Evolutionary conservation across 805 yeast genomes (phyloP).

Genomic region (Peterozyma toletana): DNA sequence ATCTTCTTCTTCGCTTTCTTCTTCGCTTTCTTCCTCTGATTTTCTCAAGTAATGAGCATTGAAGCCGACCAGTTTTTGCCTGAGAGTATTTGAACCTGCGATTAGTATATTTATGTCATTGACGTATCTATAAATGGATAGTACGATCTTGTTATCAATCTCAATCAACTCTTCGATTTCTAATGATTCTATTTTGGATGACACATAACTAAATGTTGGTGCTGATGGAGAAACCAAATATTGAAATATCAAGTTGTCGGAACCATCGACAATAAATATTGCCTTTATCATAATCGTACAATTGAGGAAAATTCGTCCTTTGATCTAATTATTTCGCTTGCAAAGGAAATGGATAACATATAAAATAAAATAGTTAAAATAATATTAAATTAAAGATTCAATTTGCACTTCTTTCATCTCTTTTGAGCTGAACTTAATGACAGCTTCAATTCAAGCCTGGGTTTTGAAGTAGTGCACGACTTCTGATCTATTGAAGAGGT

Average conservation of each 20-base stretch:
- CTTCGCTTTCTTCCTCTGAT: background rate
- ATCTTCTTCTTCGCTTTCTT: conserved; percentile 9
- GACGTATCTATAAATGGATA: no score
- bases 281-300: conserved; percentile 24
- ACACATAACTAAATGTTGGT: conserved; percentile 20
- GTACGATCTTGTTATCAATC: no score
- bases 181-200: conserved; percentile 13
- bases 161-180: conserved; percentile 5
- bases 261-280: conserved; percentile 19
- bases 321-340: background rate
- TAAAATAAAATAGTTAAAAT: no score
- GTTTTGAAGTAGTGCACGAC: no score
- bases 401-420: background rate
- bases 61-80: conserved; percentile 2
- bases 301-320: no score
- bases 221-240: conserved; percentile 15
- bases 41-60: background rate
- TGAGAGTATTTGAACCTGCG: background rate
- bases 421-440: background rate
- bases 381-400: background rate
- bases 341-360: no score
- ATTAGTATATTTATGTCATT: conserved; percentile 1
- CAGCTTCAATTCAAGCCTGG: no score
- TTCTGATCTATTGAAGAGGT: no score
- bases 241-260: conserved; percentile 18